Evolutionary conservation across 1,284 basidiomycete species (phyloP), one percentile per base, ranked within the genome.

Genomic region (Puccinia polysora): DNA sequence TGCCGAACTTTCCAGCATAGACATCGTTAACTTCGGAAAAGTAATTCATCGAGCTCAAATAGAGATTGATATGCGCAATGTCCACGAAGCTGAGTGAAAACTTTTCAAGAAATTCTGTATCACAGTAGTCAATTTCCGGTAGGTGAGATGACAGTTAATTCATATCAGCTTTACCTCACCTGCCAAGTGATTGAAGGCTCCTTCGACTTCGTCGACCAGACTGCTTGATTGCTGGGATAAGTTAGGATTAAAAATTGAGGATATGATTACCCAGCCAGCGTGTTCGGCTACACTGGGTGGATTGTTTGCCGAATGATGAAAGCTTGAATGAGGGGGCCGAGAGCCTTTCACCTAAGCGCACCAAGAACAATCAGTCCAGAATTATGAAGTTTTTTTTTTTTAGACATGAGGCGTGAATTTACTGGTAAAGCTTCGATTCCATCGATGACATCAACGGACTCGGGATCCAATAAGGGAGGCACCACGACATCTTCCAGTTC

Each of bases 1-100:
- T 85, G 0, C 92, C 92, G 78, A 98, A 98, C 78, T 87, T 90
- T 2, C 84, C 83, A 0, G 84, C 81, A 78, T 97, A 98, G 7
- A 89, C 83, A 0, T 83, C 81, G 82, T 98, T 94, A 70, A 93
- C 84, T 34, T 82, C 79, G 4, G 86, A 81, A 79, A 98, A 93
- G 52, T 83, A 80, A 23, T 87, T 83, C 84, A 97, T 94, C 1
- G 86, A 86, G 4, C 89, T 87, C 50, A 99, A 84, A 75, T 89
- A 87, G 32, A 97, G 83, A 73, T 89, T 94, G 79, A 97, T 87
- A 78, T 89, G 89, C 4, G 86, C 81, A 50, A 89, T 85, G 74
- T 89, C 83, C 0, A 86, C 82, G 20, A 91, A 81, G 2, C 82
- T 79, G 40, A 88, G 81, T 10, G 80, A 78, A 71, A 85, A 77